A percentile compares a stretch with the other conserved stretches of the same genome.
Evolutionary conservation across 176 grass and related monocot species (phyloP).

Genomic region (Pontederia paniculata): DNA sequence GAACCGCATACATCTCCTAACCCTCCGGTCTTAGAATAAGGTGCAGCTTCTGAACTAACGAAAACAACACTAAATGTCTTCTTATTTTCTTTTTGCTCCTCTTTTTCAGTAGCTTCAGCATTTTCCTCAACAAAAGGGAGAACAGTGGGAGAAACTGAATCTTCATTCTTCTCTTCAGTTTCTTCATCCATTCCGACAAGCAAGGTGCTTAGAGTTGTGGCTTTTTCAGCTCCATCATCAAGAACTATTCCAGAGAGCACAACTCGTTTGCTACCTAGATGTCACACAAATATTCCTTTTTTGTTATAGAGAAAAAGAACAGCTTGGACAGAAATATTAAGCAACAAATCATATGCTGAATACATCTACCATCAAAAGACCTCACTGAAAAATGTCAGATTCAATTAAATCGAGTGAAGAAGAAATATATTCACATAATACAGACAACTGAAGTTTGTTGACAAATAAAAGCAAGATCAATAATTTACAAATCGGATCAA

Average conservation of each 20-base stretch:
- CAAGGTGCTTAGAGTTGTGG: not conserved
- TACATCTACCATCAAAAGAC: no score
- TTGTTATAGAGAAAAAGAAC: not conserved
- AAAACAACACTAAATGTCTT: constrained; percentile 57
- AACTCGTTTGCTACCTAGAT: not conserved
- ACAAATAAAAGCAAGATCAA: no score
- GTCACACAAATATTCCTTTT: not conserved
- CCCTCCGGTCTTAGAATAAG: constrained; percentile 91
- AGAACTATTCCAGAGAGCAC: not conserved
- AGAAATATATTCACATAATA: no score
- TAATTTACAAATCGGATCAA: no score
- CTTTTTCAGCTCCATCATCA: not conserved
- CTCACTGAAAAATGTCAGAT: no score
- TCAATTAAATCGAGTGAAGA: no score
- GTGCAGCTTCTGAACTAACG: constrained; percentile 74
- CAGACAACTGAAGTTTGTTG: no score
- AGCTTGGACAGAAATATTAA: not conserved
- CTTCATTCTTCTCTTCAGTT: constrained; percentile 4
- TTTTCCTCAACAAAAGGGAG: constrained; percentile 4
- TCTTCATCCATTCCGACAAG: not conserved
- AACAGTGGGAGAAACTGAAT: constrained; percentile 7
- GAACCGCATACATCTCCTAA: constrained; percentile 96
- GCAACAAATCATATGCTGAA: not conserved
- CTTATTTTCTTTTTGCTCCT: constrained; percentile 17
- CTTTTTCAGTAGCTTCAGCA: constrained; percentile 12